Percentiles rank a stretch among this genome's conserved stretches.
phyloP scores from a whole-genome alignment of 352 stramenopile genomes.

The Vaucheria bursata region DNA sequence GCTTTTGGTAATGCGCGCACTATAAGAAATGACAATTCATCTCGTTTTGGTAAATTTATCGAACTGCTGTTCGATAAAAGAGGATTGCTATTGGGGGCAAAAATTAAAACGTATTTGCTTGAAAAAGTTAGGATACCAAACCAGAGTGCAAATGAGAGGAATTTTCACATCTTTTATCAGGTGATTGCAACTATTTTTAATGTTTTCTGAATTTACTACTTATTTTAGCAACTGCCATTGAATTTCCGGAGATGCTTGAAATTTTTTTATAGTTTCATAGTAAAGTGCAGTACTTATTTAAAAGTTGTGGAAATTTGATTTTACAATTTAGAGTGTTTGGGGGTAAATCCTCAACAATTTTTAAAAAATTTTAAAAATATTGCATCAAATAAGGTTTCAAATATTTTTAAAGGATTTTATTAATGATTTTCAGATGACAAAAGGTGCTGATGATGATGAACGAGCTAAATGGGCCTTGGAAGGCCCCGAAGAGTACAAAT shows the following conservation, averaged over 20 bases:
- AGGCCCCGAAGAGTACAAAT: constrained; percentile 41
- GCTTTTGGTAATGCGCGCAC: too few species aligned
- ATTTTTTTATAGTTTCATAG: too few species aligned
- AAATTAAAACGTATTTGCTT: constrained; percentile 76
- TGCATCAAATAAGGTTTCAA: too few species aligned
- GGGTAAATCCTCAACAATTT: too few species aligned
- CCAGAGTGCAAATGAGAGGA: constrained; percentile 80
- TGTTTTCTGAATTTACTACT: too few species aligned
- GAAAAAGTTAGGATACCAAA: constrained; percentile 78
- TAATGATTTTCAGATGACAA: constrained; percentile 37
- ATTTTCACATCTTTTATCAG: constrained; percentile 99
- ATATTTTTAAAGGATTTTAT: too few species aligned
- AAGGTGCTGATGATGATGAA: constrained; percentile 36
- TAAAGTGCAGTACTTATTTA: too few species aligned
- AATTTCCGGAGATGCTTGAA: too few species aligned
- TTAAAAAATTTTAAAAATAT: too few species aligned
- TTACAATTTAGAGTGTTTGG: too few species aligned
- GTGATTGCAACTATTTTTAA: constrained; percentile 52
- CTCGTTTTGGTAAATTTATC: constrained; percentile 76
- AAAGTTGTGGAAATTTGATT: too few species aligned
- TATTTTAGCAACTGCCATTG: too few species aligned
- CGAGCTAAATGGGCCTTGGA: constrained; percentile 33
- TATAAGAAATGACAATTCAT: constrained; percentile 74
- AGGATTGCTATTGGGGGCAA: constrained; percentile 53
- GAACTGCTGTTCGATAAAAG: constrained; percentile 70